These are phyloP conservation scores for Bathelium albidoporum DNA, from an alignment of 495 filamentous ascomycete species.

Conservation along the genomic window DNA sequence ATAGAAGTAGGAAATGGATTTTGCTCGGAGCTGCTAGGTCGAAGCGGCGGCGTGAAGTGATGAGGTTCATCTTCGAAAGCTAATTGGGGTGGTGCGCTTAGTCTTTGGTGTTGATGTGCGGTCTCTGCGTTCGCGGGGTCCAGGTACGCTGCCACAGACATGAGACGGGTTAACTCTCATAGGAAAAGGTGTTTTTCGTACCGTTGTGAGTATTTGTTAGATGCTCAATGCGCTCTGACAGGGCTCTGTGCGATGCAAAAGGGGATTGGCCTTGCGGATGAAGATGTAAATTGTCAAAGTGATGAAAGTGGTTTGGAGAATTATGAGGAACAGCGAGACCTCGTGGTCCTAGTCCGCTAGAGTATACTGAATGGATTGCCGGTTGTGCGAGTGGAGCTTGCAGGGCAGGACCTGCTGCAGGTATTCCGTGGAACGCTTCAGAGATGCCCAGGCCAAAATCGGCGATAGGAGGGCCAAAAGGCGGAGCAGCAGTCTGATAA, in stretches of 20 bases:
- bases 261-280: background rate
- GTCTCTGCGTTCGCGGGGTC: background rate
- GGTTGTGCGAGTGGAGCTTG: background rate
- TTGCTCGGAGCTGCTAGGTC: background rate
- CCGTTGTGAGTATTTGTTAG: background rate
- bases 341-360: background rate
- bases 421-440: background rate
- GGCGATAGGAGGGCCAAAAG: background rate
- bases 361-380: background rate
- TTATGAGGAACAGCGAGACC: background rate
- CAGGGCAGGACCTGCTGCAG: background rate
- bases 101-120: background rate
- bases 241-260: background rate
- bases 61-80: background rate
- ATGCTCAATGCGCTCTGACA: background rate
- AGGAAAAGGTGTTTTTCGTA: background rate
- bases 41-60: background rate
- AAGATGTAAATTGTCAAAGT: background rate
- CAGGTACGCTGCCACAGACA: background rate
- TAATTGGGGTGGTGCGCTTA: background rate
- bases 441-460: background rate
- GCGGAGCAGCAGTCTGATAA: background rate
- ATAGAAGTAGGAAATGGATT: background rate
- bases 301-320: background rate
- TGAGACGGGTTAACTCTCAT: background rate